Conservation (phyloP, 768 basidiomycete species). For the Zangia roseola region DNA sequence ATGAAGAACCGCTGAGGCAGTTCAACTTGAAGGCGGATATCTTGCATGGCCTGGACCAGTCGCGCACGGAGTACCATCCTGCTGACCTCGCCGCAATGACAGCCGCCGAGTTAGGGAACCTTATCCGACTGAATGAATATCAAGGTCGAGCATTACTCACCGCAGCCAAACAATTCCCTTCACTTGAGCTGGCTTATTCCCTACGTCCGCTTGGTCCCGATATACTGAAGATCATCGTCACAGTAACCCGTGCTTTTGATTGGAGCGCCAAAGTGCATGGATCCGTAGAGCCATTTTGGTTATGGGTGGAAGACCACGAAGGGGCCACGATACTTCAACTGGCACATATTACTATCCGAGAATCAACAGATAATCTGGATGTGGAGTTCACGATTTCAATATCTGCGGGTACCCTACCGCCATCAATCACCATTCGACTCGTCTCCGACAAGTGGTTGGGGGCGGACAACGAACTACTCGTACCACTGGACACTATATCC, state of each 20-base stretch:
- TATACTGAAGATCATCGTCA: conserved; percentile 73
- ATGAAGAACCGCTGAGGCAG: conserved; percentile 86
- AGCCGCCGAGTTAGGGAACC: conserved; percentile 67
- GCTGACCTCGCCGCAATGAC: conserved; percentile 67
- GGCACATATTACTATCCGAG: conserved; percentile 68
- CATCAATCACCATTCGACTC: conserved; percentile 70
- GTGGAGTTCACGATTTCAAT: conserved; percentile 83
- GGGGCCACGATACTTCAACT: conserved; percentile 83
- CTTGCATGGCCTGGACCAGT: conserved; percentile 71
- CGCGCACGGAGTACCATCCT: conserved; percentile 79
- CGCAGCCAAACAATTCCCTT: conserved; percentile 85
- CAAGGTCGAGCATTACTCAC: conserved; percentile 78
- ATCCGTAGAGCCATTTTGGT: conserved; percentile 81
- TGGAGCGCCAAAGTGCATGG: conserved; percentile 83
- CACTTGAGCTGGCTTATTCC: conserved; percentile 58
- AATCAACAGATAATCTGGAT: conserved; percentile 55
- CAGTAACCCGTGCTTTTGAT: conserved; percentile 63
- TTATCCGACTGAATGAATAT: conserved; percentile 81
- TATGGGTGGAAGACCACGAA: conserved; percentile 91
- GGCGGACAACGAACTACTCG: conserved; percentile 69
- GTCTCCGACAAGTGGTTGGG: conserved; percentile 94
- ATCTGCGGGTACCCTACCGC: conserved; percentile 52
- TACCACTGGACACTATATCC: conserved; percentile 64
- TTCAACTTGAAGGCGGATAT: conserved; percentile 76
- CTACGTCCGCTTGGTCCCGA: conserved; percentile 84